phyloP scores from a whole-genome alignment of 257 asterid species.

The Solanum virginianum region DNA sequence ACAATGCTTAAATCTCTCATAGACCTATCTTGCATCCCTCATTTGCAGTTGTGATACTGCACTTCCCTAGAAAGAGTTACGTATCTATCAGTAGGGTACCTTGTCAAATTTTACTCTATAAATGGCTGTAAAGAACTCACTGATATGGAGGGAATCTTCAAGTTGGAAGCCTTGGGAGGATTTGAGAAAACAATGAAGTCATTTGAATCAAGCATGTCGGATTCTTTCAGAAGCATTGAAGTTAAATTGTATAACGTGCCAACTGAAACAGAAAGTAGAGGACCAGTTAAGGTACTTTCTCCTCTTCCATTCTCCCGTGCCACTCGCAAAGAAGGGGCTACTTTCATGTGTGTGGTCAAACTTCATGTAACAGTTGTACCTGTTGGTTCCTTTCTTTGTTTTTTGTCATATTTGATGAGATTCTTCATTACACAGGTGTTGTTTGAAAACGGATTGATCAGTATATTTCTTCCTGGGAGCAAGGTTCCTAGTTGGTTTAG shows the following conservation, averaged over 20 bases:
- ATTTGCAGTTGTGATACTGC: neutral
- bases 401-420: neutral
- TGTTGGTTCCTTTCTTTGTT: neutral
- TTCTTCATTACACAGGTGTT: neutral
- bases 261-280: neutral
- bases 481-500: neutral
- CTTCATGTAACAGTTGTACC: neutral
- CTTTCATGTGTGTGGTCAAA: neutral
- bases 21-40: neutral
- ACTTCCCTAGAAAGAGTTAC: neutral
- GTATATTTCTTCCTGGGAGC: neutral
- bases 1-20: neutral
- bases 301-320: neutral
- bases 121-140: neutral
- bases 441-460: neutral
- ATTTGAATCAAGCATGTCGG: neutral
- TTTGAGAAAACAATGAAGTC: neutral
- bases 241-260: neutral
- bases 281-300: neutral
- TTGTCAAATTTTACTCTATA: rapidly evolving
- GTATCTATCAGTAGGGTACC: neutral
- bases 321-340: neutral
- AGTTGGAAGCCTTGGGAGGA: neutral
- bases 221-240: neutral
- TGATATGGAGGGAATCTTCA: neutral